phyloP scores from a whole-genome alignment of 2,329 filamentous ascomycete genomes.

The Eurotiales sp. region DNA sequence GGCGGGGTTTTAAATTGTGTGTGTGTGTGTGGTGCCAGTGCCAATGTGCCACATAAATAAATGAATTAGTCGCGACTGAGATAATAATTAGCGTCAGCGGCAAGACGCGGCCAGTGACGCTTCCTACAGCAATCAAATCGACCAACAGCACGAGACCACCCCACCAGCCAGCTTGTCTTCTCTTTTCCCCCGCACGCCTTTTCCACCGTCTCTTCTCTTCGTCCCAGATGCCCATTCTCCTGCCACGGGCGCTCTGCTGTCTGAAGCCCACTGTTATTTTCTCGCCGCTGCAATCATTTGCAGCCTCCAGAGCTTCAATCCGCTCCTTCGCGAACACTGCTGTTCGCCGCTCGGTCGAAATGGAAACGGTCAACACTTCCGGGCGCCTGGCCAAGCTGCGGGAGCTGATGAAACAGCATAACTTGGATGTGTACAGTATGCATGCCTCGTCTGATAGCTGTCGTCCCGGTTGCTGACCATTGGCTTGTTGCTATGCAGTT shows the following conservation, averaged over 20 bases:
- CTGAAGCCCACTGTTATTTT: conserved; percentile 25
- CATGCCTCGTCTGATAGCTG: background rate
- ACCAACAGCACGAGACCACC: conserved; percentile 9
- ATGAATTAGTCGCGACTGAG: background rate
- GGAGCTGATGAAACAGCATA: conserved; percentile 78
- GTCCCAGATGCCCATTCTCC: conserved; percentile 29
- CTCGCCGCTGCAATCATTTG: conserved; percentile 23
- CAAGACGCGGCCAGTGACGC: conserved; percentile 7
- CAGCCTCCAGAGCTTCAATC: conserved; percentile 19
- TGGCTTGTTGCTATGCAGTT: conserved; percentile 54
- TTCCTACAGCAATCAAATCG: background rate
- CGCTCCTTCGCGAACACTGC: conserved; percentile 37
- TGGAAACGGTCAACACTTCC: conserved; percentile 77
- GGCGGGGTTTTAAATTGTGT: too few relatives aligned
- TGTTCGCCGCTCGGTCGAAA: conserved; percentile 48
- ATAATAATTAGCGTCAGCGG: background rate
- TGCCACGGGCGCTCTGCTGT: conserved; percentile 28
- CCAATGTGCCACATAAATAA: background rate
- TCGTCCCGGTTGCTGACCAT: background rate
- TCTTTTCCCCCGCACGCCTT: background rate
- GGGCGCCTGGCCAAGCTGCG: conserved; percentile 72
- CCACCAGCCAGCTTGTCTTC: conserved; percentile 3
- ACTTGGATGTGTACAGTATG: conserved; percentile 87
- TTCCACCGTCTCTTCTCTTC: background rate
- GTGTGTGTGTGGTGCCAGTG: too few relatives aligned